Evolutionary conservation across 805 yeast species (phyloP).

Genomic region (Candida railenensis): DNA sequence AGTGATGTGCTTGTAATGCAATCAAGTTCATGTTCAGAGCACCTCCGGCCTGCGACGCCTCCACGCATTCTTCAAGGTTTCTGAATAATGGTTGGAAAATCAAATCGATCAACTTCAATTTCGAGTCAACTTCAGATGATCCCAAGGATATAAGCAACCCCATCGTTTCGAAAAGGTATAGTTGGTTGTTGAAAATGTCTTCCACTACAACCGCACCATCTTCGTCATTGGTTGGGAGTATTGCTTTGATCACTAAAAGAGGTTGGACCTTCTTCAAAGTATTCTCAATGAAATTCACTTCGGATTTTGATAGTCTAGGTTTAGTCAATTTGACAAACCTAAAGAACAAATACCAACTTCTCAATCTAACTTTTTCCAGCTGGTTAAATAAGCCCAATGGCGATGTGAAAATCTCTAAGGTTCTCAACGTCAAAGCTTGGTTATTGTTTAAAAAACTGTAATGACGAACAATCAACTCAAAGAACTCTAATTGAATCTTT

Average conservation of each 20-base stretch:
- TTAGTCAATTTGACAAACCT: conserved; percentile 77
- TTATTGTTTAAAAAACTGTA: conserved; percentile 51
- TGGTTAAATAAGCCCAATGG: conserved; percentile 79
- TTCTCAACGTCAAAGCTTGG: conserved; percentile 51
- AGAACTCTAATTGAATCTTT: conserved; percentile 74
- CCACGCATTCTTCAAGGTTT: conserved; percentile 65
- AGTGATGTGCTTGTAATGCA: conserved; percentile 79
- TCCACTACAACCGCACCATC: conserved; percentile 48
- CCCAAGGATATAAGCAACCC: conserved; percentile 68
- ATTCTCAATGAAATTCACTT: conserved; percentile 44
- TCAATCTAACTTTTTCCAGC: conserved; percentile 68
- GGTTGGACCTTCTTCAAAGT: conserved; percentile 62
- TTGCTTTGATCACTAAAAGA: conserved; percentile 62
- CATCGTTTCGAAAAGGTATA: conserved; percentile 80
- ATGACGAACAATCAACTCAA: conserved; percentile 83
- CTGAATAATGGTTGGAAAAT: conserved; percentile 74
- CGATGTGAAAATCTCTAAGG: conserved; percentile 76
- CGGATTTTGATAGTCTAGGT: conserved; percentile 52
- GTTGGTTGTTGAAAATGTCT: conserved; percentile 71
- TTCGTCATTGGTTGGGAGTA: conserved; percentile 53
- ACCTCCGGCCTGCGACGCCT: conserved; percentile 32
- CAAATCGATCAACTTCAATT: conserved; percentile 54
- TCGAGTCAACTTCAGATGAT: conserved; percentile 22
- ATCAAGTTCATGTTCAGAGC: conserved; percentile 44
- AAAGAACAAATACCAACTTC: conserved; percentile 89